A percentile compares a stretch with the other conserved stretches of the same genome.
Evolutionary conservation across 73 alveolate genomes (phyloP).

Genomic region (Symbiodinium pilosum): DNA sequence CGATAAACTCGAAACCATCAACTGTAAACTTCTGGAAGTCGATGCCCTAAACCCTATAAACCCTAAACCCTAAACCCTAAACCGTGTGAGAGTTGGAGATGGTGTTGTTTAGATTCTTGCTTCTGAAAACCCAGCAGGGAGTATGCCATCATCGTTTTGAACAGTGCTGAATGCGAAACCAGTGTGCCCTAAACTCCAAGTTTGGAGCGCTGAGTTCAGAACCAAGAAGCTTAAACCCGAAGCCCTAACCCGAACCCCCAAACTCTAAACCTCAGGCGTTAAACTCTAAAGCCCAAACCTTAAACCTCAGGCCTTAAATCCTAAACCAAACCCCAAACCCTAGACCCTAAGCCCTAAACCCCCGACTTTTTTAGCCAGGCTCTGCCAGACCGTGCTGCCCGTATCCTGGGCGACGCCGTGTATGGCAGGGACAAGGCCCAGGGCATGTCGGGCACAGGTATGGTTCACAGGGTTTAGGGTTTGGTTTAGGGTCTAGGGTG

Average conservation of each 20-base stretch:
- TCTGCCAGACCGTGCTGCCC: slow-evolving; percentile 95
- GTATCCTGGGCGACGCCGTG: slow-evolving; percentile 93
- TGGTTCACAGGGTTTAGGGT: background rate
- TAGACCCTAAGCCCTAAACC: background rate
- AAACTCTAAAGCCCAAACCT: background rate
- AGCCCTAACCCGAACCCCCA: background rate
- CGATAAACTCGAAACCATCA: background rate
- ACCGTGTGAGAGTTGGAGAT: no score
- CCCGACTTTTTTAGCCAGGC: slow-evolving; percentile 59
- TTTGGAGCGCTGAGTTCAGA: background rate
- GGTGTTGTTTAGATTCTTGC: background rate
- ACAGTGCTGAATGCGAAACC: no score
- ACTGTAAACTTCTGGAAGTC: background rate
- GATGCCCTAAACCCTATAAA: background rate
- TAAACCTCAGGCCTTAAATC: background rate
- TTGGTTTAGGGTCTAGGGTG: background rate
- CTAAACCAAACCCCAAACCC: background rate
- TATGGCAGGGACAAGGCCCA: slow-evolving; percentile 71
- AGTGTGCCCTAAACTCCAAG: no score
- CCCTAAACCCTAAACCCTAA: background rate
- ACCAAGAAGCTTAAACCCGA: background rate
- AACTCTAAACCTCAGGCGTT: background rate
- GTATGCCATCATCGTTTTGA: no score
- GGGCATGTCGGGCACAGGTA: background rate
- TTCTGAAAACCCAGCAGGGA: no score